These are phyloP conservation scores for Trametes versicolor DNA, from an alignment of 1,284 basidiomycete genomes.

Conservation along the genomic window DNA sequence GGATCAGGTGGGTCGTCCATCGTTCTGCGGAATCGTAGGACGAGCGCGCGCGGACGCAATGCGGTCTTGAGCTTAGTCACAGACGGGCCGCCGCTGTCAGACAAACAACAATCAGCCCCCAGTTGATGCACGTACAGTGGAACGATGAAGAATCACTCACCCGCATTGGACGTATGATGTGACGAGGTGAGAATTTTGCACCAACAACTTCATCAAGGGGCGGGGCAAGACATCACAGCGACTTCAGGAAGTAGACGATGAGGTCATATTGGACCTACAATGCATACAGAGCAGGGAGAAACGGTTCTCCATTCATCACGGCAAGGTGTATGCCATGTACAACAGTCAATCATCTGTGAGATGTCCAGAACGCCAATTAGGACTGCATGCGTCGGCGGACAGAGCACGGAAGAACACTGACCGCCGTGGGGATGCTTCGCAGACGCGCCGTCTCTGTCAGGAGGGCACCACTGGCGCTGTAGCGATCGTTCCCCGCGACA, in stretches of 20 bases:
- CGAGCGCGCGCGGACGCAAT: slow-evolving; percentile 13
- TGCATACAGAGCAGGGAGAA: neutral
- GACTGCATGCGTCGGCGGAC: neutral
- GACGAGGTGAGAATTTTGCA: neutral
- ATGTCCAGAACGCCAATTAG: neutral
- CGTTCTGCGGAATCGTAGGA: neutral
- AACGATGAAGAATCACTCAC: neutral
- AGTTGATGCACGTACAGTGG: slow-evolving; percentile 1
- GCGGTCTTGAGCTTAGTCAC: slow-evolving; percentile 1
- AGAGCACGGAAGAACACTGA: neutral
- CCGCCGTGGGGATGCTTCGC: neutral
- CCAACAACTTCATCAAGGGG: too few relatives aligned
- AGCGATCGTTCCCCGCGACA: neutral
- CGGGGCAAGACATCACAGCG: neutral
- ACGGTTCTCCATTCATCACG: neutral
- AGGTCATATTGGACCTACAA: slow-evolving; percentile 2
- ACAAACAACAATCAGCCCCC: slow-evolving; percentile 15
- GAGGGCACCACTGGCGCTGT: neutral
- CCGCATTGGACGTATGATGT: neutral
- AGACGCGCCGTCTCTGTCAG: neutral
- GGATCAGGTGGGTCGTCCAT: neutral
- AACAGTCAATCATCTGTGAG: neutral
- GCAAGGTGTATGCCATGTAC: neutral
- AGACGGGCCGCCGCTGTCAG: slow-evolving; percentile 17
- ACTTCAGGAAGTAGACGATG: neutral